These are phyloP conservation scores for Nicotiana paniculata DNA, from an alignment of 257 asterid genomes.

Conservation along the genomic window DNA sequence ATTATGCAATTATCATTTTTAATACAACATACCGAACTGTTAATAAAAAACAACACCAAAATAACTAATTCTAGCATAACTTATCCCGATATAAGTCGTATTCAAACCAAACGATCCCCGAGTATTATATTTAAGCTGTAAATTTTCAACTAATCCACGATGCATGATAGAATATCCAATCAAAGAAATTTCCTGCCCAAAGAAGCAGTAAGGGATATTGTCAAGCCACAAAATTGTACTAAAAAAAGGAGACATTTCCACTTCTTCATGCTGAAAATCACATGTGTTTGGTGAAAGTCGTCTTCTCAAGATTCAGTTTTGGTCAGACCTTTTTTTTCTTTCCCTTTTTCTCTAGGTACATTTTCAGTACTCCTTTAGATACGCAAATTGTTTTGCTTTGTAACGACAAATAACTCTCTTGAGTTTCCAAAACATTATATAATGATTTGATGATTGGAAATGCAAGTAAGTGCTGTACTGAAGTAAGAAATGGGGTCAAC, in stretches of 20 bases:
- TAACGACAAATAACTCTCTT: background rate
- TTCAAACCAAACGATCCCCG: too few species aligned
- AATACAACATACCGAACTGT: too few species aligned
- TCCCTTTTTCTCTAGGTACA: background rate
- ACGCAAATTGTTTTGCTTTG: background rate
- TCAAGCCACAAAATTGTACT: slow-evolving; percentile 4
- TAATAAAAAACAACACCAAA: too few species aligned
- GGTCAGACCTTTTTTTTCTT: background rate
- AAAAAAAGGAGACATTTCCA: background rate
- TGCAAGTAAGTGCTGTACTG: background rate
- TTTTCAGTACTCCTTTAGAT: background rate
- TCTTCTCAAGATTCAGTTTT: background rate
- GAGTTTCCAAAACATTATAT: background rate
- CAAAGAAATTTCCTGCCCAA: background rate
- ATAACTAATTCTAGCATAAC: too few species aligned
- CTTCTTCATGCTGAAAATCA: background rate
- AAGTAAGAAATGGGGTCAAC: slow-evolving; percentile 1
- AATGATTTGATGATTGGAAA: slow-evolving; percentile 5
- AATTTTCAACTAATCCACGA: background rate
- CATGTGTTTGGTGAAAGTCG: background rate
- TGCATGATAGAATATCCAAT: background rate
- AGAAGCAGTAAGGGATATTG: background rate
- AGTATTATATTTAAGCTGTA: too few species aligned
- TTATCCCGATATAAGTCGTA: too few species aligned
- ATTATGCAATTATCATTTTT: too few species aligned